Conservation (phyloP, 768 basidiomycete genomes). For the Auriscalpium microsporum region DNA sequence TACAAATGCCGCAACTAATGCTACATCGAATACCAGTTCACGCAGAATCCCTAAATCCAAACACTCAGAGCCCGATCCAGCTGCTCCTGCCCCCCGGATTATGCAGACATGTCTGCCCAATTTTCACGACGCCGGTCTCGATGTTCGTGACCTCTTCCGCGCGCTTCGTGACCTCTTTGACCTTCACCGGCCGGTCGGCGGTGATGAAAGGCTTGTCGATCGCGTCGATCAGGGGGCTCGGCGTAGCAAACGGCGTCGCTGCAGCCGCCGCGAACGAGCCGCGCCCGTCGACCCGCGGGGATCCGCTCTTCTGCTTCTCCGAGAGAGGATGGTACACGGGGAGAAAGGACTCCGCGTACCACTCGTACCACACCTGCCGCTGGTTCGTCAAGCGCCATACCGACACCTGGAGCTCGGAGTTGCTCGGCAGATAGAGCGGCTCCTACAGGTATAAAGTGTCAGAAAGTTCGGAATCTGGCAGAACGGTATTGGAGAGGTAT, state of each 20-base stretch:
- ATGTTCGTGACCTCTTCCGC: constrained; percentile 17
- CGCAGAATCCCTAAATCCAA: background rate
- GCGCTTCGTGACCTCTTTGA: constrained; percentile 5
- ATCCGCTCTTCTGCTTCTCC: constrained; percentile 23
- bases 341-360: constrained; percentile 92
- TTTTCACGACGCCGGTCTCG: constrained; percentile 58
- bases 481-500: constrained; percentile 17
- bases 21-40: background rate
- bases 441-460: constrained; percentile 42
- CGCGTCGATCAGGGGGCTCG: constrained; percentile 71
- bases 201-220: constrained; percentile 32
- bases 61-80: constrained; percentile 74
- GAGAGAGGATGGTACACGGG: constrained; percentile 39
- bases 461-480: background rate
- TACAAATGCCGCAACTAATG: background rate
- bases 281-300: constrained; percentile 14
- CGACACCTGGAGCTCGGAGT: constrained; percentile 86
- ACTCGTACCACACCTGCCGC: constrained; percentile 96
- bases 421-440: constrained; percentile 86
- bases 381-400: constrained; percentile 91
- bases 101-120: constrained; percentile 89
- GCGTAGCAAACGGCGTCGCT: constrained; percentile 22
- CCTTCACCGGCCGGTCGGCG: constrained; percentile 12
- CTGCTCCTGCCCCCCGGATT: constrained; percentile 87
- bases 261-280: constrained; percentile 14